Evolutionary conservation across 2,329 filamentous ascomycete species (phyloP), one percentile per base, ranked within the genome.

Genomic region (Berkeleyomyces rouxiae): DNA sequence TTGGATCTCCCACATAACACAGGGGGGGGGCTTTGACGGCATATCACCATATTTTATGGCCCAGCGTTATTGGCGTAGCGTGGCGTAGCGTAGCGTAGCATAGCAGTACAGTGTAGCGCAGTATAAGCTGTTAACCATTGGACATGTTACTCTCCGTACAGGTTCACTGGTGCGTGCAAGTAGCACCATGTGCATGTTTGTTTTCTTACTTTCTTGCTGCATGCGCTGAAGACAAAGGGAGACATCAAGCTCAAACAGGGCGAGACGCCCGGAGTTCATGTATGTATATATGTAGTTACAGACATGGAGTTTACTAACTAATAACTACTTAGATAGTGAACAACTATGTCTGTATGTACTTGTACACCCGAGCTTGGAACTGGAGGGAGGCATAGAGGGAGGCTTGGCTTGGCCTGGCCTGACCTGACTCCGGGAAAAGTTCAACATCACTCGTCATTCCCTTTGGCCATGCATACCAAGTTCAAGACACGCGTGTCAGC

Each of bases 1-100:
- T 55, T 55, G 51, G 2, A 55, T 55, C 33, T 55, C 51, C 51
- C 51, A 55, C 51, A 39, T 37, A 37, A 53, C 36, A 36, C 43
- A 46, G 16, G 36, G 51, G 23, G 23, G 51, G 51, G 51, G 51
- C 51, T 55, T 55, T 55, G 51, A 55, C 51, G 51, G 51, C 51
- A 55, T 55, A 55, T 55, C 51, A 16, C n/a, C 51, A 55, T 13
- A 31, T 55, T 55, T 55, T 55, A 55, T 55, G 51, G 33, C 51
- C 51, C 51, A 31, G 51, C 51, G 51, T 55, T 31, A n/a, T 55
- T 55, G 47, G 13, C 47, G 16, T 51, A 16, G 16, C 47, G 16
- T 51, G 47, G 47, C 47, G 16, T 51, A 31, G 47, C 47, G 16
- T 51, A 13, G 33, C 51, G n/a, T 55, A 31, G 43, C 43, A 36